Percentiles rank a stretch among this genome's conserved stretches.
Conservation (phyloP, 345 rosid species). For the Luvunga scandens region DNA sequence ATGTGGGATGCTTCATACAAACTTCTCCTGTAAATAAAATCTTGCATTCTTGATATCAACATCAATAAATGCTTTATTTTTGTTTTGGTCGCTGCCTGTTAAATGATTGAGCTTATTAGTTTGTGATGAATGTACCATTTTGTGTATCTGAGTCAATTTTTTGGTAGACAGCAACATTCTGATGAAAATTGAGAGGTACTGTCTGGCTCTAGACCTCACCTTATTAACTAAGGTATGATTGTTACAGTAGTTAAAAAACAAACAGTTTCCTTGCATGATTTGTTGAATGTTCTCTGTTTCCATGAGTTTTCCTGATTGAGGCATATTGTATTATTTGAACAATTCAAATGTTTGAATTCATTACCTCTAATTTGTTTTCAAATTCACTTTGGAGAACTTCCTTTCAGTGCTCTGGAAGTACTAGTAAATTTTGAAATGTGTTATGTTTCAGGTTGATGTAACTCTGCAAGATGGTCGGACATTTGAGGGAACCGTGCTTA, state of each 20-base stretch:
- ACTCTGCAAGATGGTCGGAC: constrained; percentile 94
- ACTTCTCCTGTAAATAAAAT: too few relatives aligned
- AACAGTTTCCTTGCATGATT: neutral
- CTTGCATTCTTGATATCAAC: too few relatives aligned
- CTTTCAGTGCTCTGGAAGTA: neutral
- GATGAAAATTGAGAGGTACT: too few relatives aligned
- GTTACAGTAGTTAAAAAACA: neutral
- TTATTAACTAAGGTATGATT: neutral
- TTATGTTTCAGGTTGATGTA: constrained; percentile 69
- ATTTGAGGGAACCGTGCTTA: constrained; percentile 74
- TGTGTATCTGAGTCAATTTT: too few relatives aligned
- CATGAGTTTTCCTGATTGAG: neutral
- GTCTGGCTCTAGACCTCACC: too few relatives aligned
- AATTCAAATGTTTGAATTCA: neutral
- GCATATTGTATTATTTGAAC: neutral
- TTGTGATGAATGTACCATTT: too few relatives aligned
- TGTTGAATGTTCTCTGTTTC: neutral
- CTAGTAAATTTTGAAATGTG: neutral
- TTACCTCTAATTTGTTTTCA: neutral
- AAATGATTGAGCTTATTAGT: too few relatives aligned
- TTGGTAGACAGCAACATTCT: too few relatives aligned
- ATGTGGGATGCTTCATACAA: too few relatives aligned
- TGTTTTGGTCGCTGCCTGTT: too few relatives aligned
- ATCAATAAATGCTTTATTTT: too few relatives aligned
- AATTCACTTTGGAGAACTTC: neutral